Conservation (phyloP, 2,329 filamentous ascomycete genomes). For the Aspergillus brasiliensis region DNA sequence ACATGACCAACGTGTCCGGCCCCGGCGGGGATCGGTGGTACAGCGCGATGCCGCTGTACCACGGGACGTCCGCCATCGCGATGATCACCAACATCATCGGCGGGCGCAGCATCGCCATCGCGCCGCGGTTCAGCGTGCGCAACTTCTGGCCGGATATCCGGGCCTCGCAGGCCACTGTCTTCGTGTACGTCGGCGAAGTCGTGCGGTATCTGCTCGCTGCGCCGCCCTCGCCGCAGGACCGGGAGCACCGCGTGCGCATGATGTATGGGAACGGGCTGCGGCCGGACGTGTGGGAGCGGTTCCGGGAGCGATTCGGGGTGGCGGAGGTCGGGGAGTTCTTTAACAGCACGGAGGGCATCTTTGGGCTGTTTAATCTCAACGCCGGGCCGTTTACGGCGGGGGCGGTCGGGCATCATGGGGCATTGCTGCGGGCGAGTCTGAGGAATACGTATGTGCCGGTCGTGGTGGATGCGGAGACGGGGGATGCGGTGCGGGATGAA, state of each 20-base stretch:
- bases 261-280: conserved; percentile 54
- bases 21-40: conserved; percentile 64
- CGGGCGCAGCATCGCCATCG: conserved; percentile 48
- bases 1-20: conserved; percentile 31
- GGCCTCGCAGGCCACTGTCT: conserved; percentile 67
- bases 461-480: conserved; percentile 67
- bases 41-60: conserved; percentile 76
- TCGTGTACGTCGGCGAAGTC: conserved; percentile 78
- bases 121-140: conserved; percentile 62
- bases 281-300: conserved; percentile 53
- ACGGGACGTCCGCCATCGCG: conserved; percentile 69
- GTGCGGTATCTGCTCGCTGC: conserved; percentile 72
- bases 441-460: conserved; percentile 66
- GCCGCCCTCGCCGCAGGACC: conserved; percentile 53
- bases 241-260: conserved; percentile 47
- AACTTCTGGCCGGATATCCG: conserved; percentile 73
- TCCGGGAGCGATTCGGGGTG: conserved; percentile 56
- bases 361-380: conserved; percentile 62
- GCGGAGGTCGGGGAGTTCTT: conserved; percentile 71
- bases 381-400: conserved; percentile 64
- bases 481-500: conserved; percentile 66
- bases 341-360: conserved; percentile 73
- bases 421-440: conserved; percentile 57
- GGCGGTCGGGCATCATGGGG: conserved; percentile 71
- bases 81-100: conserved; percentile 58